Conservation (phyloP, 1,284 basidiomycete species). For the Ceratorhiza oryzae-sativae region DNA sequence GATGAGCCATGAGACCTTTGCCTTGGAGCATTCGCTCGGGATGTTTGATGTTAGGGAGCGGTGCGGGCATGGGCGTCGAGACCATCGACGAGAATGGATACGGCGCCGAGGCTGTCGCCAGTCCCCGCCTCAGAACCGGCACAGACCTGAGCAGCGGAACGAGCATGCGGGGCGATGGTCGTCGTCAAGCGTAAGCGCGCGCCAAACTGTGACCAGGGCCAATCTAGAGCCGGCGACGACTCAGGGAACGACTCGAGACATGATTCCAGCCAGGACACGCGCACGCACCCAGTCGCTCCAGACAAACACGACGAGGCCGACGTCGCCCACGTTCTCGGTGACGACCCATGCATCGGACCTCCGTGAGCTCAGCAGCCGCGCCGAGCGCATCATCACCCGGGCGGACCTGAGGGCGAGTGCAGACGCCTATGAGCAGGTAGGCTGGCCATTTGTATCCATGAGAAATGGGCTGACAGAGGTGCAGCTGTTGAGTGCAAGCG, state of each 20-base stretch:
- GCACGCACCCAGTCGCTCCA: constrained; percentile 18
- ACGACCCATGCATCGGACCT: constrained; percentile 63
- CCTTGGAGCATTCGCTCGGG: constrained; percentile 61
- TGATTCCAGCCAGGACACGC: constrained; percentile 7
- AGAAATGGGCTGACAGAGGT: background rate
- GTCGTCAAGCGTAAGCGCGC: background rate
- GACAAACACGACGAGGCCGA: constrained; percentile 52
- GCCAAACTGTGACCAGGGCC: background rate
- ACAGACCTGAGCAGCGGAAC: background rate
- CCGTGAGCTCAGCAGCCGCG: constrained; percentile 64
- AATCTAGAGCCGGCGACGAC: constrained; percentile 3
- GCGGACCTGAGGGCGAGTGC: constrained; percentile 78
- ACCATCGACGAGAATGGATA: constrained; percentile 80
- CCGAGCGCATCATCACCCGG: constrained; percentile 82
- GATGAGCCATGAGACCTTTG: constrained; percentile 79
- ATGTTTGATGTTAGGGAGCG: constrained; percentile 47
- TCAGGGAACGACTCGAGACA: background rate
- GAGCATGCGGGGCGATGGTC: background rate
- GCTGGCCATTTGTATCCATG: constrained; percentile 45
- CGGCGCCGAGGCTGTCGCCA: constrained; percentile 43
- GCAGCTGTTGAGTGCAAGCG: constrained; percentile 79
- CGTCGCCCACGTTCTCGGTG: constrained; percentile 84
- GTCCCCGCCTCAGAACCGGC: background rate
- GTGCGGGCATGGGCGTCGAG: constrained; percentile 55
- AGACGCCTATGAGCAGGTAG: constrained; percentile 79